These are phyloP conservation scores for Aureobasidium uvarum DNA, from an alignment of 2,329 filamentous ascomycete species.

Conservation along the genomic window DNA sequence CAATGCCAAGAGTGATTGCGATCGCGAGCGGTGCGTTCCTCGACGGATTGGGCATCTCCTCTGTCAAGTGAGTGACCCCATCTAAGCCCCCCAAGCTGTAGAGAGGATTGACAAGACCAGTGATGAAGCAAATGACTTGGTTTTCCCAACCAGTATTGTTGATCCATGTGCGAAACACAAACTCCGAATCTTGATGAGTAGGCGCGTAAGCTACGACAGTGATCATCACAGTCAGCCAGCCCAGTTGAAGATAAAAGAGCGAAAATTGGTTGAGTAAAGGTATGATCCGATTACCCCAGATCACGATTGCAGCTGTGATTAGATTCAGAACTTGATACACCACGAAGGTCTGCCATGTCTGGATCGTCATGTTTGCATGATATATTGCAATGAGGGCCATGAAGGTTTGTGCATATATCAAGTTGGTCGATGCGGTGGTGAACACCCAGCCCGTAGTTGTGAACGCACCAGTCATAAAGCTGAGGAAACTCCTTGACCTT, in stretches of 20 bases:
- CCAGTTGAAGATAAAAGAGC: conserved; percentile 3
- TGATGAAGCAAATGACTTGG: conserved; percentile 58
- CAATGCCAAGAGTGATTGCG: conserved; percentile 52
- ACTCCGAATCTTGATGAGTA: conserved; percentile 32
- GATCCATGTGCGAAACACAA: conserved; percentile 55
- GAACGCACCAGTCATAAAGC: neutral
- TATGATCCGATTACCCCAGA: conserved; percentile 29
- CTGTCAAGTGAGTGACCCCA: conserved; percentile 58
- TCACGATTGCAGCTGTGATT: conserved; percentile 26
- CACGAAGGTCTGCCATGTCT: conserved; percentile 29
- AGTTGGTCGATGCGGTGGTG: conserved; percentile 28
- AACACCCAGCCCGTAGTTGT: conserved; percentile 25
- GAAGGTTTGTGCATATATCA: conserved; percentile 29
- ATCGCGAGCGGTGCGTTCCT: conserved; percentile 54
- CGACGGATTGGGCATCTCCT: conserved; percentile 56
- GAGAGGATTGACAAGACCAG: conserved; percentile 56
- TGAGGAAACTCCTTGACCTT: conserved; percentile 27
- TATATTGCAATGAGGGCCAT: conserved; percentile 29
- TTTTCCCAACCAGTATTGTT: conserved; percentile 52
- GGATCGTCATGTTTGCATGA: conserved; percentile 23
- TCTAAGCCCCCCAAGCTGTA: conserved; percentile 59
- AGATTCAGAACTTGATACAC: conserved; percentile 28
- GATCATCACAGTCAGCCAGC: conserved; percentile 10
- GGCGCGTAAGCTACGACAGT: conserved; percentile 14
- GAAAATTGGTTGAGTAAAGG: conserved; percentile 29